Percentiles rank a stretch among this genome's conserved stretches.
phyloP scores from a whole-genome alignment of 192 early-diverging fungal genomes.

The Gaertneriomyces semiglobifer region DNA sequence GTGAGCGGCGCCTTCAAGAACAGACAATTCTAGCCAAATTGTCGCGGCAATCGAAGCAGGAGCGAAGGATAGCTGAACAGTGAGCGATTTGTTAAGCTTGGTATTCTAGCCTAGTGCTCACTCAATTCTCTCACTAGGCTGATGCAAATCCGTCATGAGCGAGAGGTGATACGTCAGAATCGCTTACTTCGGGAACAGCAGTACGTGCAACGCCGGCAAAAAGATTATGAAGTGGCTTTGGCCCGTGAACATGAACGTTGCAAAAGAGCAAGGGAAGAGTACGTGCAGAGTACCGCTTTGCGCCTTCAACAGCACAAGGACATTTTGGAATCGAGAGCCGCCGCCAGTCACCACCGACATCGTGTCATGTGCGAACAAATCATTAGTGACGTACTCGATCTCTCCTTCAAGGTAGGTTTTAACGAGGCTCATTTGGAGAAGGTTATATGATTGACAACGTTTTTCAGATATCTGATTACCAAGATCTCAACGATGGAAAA shows the following conservation, averaged over 20 bases:
- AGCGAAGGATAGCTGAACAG: constrained; percentile 60
- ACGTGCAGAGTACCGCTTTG: constrained; percentile 37
- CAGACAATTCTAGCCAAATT: constrained; percentile 45
- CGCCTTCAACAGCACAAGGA: constrained; percentile 50
- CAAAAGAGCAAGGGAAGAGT: constrained; percentile 43
- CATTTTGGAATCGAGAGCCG: constrained; percentile 43
- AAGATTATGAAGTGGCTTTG: constrained; percentile 56
- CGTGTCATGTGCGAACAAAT: constrained; percentile 30
- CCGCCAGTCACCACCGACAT: constrained; percentile 33
- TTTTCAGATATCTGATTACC: constrained; percentile 48
- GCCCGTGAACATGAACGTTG: constrained; percentile 43
- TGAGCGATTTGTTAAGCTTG: neutral
- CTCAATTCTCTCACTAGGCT: constrained; percentile 29
- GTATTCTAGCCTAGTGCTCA: neutral
- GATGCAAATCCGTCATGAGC: constrained; percentile 54
- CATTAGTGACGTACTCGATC: constrained; percentile 47
- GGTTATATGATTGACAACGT: neutral
- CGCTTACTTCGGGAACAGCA: constrained; percentile 50
- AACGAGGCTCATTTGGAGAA: neutral
- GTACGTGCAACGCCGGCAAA: constrained; percentile 51
- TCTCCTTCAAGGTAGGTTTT: constrained; percentile 45
- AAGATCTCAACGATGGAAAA: constrained; percentile 48
- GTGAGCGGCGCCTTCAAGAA: constrained; percentile 43
- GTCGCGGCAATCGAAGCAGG: constrained; percentile 58
- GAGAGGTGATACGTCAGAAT: constrained; percentile 55